Conservation (phyloP, 2,329 filamentous ascomycete genomes). For the Reticulascus tulasneorum region DNA sequence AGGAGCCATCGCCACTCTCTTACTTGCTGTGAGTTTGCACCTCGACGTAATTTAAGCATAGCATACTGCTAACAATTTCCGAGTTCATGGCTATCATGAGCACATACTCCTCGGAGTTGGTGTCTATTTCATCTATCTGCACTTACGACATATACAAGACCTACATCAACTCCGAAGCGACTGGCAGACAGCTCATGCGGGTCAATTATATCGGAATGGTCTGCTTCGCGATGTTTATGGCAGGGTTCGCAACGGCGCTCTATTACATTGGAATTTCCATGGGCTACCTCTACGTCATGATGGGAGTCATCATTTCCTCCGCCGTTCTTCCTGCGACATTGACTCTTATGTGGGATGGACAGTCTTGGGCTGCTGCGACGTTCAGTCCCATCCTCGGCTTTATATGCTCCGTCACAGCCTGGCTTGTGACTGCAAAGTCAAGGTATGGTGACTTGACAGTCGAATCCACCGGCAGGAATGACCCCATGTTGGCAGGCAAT, state of each 20-base stretch:
- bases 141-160: conserved; percentile 82
- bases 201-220: conserved; percentile 65
- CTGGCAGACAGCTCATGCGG: conserved; percentile 67
- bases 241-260: conserved; percentile 67
- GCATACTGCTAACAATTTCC: not conserved
- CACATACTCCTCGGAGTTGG: conserved; percentile 76
- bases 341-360: conserved; percentile 69
- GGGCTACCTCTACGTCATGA: conserved; percentile 77
- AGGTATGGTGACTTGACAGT: conserved; percentile 64
- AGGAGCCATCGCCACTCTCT: conserved; percentile 71
- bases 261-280: conserved; percentile 67
- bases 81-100: conserved; percentile 84
- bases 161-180: conserved; percentile 70
- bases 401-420: conserved; percentile 64
- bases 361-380: conserved; percentile 56
- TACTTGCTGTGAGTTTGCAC: conserved; percentile 52
- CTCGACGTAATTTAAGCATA: no score
- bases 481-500: conserved; percentile 77
- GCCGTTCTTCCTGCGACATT: conserved; percentile 73
- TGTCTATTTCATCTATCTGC: conserved; percentile 78
- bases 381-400: conserved; percentile 67
- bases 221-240: conserved; percentile 68
- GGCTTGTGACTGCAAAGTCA: conserved; percentile 72
- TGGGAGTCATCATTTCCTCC: conserved; percentile 77
- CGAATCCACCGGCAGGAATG: conserved; percentile 67